phyloP scores from a whole-genome alignment of 1,284 basidiomycete genomes.

The Malassezia yamatoensis region DNA sequence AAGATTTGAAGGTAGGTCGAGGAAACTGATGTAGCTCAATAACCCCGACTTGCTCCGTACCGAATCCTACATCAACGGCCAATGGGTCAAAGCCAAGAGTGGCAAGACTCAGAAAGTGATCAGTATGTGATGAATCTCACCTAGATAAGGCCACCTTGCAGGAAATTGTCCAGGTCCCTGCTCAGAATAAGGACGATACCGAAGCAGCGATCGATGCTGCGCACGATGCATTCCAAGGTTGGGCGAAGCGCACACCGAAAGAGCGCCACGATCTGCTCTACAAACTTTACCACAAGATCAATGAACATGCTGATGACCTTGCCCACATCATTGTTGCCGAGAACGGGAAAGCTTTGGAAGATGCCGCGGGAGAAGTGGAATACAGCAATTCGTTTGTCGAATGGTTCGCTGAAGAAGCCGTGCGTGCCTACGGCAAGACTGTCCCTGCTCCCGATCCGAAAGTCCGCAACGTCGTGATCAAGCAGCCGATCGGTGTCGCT shows the following conservation, averaged over 20 bases:
- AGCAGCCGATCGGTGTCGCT: constrained; percentile 74
- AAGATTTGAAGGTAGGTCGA: constrained; percentile 25
- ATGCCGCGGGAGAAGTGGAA: constrained; percentile 42
- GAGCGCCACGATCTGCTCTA: constrained; percentile 38
- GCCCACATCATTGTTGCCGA: constrained; percentile 45
- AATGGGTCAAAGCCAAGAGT: constrained; percentile 30
- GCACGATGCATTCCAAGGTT: constrained; percentile 29
- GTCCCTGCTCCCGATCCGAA: constrained; percentile 67
- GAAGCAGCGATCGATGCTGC: constrained; percentile 38
- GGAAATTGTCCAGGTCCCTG: constrained; percentile 36
- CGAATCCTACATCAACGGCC: constrained; percentile 40
- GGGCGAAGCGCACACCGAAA: constrained; percentile 41
- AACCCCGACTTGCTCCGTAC: constrained; percentile 28
- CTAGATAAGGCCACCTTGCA: constrained; percentile 41
- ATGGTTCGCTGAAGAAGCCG: constrained; percentile 40
- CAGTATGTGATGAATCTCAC: constrained; percentile 13
- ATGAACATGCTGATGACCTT: constrained; percentile 36
- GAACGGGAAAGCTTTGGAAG: constrained; percentile 42
- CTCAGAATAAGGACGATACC: constrained; percentile 35
- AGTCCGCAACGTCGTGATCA: constrained; percentile 69
- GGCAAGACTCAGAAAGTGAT: constrained; percentile 34
- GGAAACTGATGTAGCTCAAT: constrained; percentile 20
- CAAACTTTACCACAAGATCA: constrained; percentile 34
- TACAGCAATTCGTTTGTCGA: constrained; percentile 45
- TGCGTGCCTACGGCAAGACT: constrained; percentile 57